Evolutionary conservation across 2,329 filamentous ascomycete species (phyloP).

Genomic region (Diaporthe citrichinensis): DNA sequence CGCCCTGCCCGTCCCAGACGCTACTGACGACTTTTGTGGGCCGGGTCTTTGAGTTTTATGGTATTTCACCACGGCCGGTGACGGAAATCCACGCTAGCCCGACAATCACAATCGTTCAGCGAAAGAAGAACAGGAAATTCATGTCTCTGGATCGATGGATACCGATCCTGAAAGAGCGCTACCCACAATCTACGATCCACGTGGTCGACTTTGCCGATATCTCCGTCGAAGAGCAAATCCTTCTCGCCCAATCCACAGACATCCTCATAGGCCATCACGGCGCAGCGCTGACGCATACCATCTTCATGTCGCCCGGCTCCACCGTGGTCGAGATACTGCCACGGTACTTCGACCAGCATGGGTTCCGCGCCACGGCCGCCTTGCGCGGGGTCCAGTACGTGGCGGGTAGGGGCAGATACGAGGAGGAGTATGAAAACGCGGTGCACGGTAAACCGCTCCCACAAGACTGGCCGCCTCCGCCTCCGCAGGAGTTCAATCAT

Average conservation of each 20-base stretch:
- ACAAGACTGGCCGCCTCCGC: conserved; percentile 11
- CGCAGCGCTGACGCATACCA: conserved; percentile 13
- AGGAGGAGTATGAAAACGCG: conserved; percentile 8
- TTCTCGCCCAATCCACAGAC: conserved; percentile 10
- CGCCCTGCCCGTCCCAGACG: conserved; percentile 33
- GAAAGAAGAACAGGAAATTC: conserved; percentile 16
- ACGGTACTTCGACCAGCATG: conserved; percentile 20
- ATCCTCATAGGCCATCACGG: conserved; percentile 22
- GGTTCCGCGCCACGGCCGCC: conserved; percentile 15
- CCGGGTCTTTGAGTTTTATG: conserved; percentile 3
- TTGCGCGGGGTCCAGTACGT: conserved; percentile 14
- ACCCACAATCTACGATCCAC: neutral
- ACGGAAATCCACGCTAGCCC: neutral
- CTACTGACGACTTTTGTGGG: conserved; percentile 24
- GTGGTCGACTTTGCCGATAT: conserved; percentile 30
- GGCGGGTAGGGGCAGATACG: neutral
- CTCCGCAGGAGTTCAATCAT: neutral
- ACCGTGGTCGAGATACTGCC: conserved; percentile 21
- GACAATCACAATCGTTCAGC: conserved; percentile 15
- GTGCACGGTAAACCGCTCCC: conserved; percentile 9
- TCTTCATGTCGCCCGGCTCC: conserved; percentile 7
- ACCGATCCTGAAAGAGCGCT: neutral
- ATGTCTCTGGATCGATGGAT: conserved; percentile 15
- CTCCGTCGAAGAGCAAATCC: conserved; percentile 5
- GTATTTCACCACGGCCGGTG: neutral